Evolutionary conservation across 2,329 filamentous ascomycete genomes (phyloP), one percentile per base, ranked within the genome.

Genomic region (Capronia americana): DNA sequence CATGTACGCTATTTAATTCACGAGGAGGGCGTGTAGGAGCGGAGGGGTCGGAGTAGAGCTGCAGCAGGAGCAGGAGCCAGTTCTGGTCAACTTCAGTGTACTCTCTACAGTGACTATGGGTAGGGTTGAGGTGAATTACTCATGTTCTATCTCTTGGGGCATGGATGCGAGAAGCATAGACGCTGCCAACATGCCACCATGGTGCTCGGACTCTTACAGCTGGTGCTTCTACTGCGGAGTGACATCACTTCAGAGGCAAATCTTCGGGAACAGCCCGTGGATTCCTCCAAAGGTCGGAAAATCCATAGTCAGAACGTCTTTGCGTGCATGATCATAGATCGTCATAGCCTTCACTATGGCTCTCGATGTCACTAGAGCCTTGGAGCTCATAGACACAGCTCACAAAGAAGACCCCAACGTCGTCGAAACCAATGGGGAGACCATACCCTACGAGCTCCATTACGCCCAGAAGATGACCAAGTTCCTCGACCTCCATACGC

Each of bases 391-490:
- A 74, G 92, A 95, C 79, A 84, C 85, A 62, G 92, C 90, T 0
- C 90, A 92, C 78, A 80, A 86, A 63, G 78, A 85, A 70, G 90
- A 93, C 76, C 90, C 90, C 3, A 90, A 81, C 73, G 84, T 82
- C 66, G 77, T 82, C 58, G 81, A 79, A 17, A 74, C 80, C 64
- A 78, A 82, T 61, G 79, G 76, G 66, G 75, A 77, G 38, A 73
- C 76, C 5, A 73, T 88, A 1, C 90, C 92, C 0, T 93, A 92
- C 78, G 92, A 96, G 79, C 87, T 94, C 1, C 88, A 92, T 80
- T 96, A 96, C 76, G 91, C 92, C 6, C 84, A 85, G 58, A 88
- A 92, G 77, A 93, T 93, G 90, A 92, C 90, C 58, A 79, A 81
- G 34, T 95, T 91, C 84, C 88, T 96, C 34, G 75, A 81, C 8